Conservation (phyloP, 1,284 basidiomycete genomes). For the Cutaneotrichosporon cyanovorans region DNA sequence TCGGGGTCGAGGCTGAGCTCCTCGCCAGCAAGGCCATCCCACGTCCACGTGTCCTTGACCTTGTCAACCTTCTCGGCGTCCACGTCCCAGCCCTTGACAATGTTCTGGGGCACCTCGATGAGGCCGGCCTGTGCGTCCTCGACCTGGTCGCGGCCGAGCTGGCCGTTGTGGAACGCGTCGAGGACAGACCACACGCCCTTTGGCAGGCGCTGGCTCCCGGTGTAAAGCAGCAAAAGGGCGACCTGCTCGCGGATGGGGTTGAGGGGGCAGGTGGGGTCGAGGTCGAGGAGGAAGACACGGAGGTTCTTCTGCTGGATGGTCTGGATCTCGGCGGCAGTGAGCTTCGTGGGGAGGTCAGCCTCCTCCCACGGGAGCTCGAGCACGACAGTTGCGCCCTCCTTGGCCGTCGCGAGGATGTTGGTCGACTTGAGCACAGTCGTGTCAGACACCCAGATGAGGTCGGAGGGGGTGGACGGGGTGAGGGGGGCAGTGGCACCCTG, state of each 20-base stretch:
- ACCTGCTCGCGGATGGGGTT: conserved; percentile 43
- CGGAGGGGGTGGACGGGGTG: conserved; percentile 22
- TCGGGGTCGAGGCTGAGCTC: conserved; percentile 38
- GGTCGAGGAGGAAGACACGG: conserved; percentile 45
- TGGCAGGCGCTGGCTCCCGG: conserved; percentile 37
- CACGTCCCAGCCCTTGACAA: conserved; percentile 30
- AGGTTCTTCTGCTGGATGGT: conserved; percentile 42
- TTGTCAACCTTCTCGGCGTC: conserved; percentile 38
- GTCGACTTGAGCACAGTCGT: conserved; percentile 42
- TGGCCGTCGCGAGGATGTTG: conserved; percentile 37
- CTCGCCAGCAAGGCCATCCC: conserved; percentile 40
- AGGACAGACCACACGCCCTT: conserved; percentile 40
- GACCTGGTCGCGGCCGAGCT: conserved; percentile 39
- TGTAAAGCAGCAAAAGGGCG: conserved; percentile 47
- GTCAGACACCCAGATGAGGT: conserved; percentile 46
- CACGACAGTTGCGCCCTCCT: conserved; percentile 40
- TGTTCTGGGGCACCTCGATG: conserved; percentile 26
- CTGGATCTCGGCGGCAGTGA: conserved; percentile 37
- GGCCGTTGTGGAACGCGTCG: conserved; percentile 42
- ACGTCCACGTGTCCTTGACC: conserved; percentile 40
- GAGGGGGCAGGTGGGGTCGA: conserved; percentile 27
- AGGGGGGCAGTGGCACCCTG: conserved; percentile 16
- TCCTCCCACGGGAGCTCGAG: conserved; percentile 45
- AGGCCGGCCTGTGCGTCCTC: conserved; percentile 43
- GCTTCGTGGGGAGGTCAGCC: conserved; percentile 42